These are phyloP conservation scores for Fomes fomentarius DNA, from an alignment of 1,284 basidiomycete genomes.

Conservation along the genomic window DNA sequence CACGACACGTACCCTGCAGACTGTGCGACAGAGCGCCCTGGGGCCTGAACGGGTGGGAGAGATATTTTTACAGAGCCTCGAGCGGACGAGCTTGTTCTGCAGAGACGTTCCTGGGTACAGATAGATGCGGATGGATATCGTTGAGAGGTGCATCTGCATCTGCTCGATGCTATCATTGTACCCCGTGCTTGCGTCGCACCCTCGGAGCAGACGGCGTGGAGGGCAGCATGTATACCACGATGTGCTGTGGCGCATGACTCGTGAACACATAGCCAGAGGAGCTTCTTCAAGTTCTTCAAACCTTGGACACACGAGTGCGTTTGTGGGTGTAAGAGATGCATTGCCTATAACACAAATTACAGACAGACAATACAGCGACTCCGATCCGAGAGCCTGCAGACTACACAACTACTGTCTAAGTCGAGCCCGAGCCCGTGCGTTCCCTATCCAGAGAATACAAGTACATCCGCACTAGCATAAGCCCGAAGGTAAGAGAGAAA, in stretches of 20 bases:
- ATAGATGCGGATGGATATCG: too few species aligned
- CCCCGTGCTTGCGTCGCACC: background rate
- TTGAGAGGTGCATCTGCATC: too few species aligned
- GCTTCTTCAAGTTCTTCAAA: too few species aligned
- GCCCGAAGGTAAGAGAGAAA: background rate
- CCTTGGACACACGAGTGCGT: background rate
- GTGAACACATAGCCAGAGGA: background rate
- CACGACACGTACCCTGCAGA: too few species aligned
- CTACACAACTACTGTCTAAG: conserved; percentile 18
- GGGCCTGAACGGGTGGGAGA: too few species aligned
- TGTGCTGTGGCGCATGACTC: background rate
- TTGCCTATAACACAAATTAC: conserved; percentile 16
- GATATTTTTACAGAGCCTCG: too few species aligned
- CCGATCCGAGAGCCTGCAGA: conserved; percentile 5
- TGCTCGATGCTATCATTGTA: too few species aligned
- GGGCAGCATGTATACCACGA: background rate
- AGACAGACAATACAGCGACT: conserved; percentile 14
- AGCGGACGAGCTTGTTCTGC: too few species aligned
- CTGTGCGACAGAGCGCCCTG: too few species aligned
- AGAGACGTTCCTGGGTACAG: too few species aligned
- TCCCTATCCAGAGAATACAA: conserved; percentile 10
- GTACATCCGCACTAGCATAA: conserved; percentile 17
- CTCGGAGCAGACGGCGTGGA: background rate
- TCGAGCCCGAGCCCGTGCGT: conserved; percentile 9
- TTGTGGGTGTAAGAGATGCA: conserved; percentile 1